Percentiles rank a stretch among this genome's conserved stretches.
Evolutionary conservation across 768 basidiomycete genomes (phyloP).

Genomic region (Termitomyces sp.): DNA sequence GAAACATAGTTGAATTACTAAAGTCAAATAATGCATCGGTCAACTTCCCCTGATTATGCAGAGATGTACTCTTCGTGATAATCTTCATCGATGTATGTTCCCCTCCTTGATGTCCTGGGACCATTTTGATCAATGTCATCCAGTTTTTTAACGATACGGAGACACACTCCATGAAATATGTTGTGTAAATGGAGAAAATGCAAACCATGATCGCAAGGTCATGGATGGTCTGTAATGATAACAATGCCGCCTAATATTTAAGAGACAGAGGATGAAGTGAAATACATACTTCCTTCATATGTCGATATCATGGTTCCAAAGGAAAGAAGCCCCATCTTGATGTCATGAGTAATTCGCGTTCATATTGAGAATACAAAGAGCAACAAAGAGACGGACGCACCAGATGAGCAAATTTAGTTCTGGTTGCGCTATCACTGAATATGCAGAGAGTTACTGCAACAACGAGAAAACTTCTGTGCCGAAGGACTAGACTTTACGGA

Average conservation of each 20-base stretch:
- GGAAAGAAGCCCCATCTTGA: not conserved
- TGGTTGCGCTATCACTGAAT: conserved; percentile 88
- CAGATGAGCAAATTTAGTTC: conserved; percentile 97
- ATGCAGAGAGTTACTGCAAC: conserved; percentile 87
- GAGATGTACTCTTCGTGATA: not conserved
- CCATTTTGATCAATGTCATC: no score
- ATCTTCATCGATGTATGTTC: not conserved
- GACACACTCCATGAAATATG: not conserved
- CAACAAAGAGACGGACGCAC: not conserved
- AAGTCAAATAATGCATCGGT: not conserved
- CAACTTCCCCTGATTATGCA: not conserved
- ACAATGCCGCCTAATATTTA: not conserved
- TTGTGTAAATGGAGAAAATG: not conserved
- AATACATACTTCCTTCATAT: not conserved
- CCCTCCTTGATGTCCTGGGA: not conserved
- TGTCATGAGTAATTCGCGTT: not conserved
- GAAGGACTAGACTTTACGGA: conserved; percentile 1
- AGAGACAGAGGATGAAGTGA: not conserved
- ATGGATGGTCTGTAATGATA: not conserved
- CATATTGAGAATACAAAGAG: not conserved
- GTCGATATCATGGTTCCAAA: not conserved
- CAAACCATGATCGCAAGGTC: not conserved
- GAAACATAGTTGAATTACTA: not conserved
- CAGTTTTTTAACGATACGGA: not conserved
- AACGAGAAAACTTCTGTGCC: conserved; percentile 43